Evolutionary conservation across 2,329 filamentous ascomycete species (phyloP).

Genomic region (Rhexocercosporidium sp.): DNA sequence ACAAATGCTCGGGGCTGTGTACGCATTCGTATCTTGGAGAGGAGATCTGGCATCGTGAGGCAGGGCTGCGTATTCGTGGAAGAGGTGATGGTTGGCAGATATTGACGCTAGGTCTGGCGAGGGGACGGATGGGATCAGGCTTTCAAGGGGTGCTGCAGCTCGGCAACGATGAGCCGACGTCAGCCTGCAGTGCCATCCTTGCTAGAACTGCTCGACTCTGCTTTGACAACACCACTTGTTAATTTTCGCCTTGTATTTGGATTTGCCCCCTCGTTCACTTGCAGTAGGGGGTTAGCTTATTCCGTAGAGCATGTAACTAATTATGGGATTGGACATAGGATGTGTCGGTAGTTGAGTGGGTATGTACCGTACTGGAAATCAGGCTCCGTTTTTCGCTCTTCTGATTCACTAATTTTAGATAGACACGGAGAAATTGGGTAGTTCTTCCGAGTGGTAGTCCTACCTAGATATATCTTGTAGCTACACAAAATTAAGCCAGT

Average conservation of each 20-base stretch:
- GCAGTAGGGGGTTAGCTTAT: background rate
- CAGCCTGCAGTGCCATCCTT: constrained; percentile 22
- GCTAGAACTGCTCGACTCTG: background rate
- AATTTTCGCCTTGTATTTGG: background rate
- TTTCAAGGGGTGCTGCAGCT: constrained; percentile 15
- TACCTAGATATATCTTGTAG: too few relatives aligned
- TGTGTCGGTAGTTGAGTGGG: background rate
- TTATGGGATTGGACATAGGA: background rate
- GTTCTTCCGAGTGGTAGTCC: too few relatives aligned
- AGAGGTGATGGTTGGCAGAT: background rate
- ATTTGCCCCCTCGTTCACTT: background rate
- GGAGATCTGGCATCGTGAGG: constrained; percentile 14
- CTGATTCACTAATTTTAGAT: too few relatives aligned
- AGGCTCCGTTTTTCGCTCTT: too few relatives aligned
- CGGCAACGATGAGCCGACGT: constrained; percentile 19
- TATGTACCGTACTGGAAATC: too few relatives aligned
- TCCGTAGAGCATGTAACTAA: background rate
- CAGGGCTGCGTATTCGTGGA: background rate
- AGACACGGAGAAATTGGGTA: too few relatives aligned
- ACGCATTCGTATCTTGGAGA: constrained; percentile 13
- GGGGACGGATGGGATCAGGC: constrained; percentile 2
- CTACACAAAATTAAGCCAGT: too few relatives aligned
- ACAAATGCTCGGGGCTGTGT: constrained; percentile 1
- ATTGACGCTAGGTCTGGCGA: too few relatives aligned
- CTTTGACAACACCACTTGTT: constrained; percentile 12